Base-by-base conservation (phyloP, 176 grass and related monocot species). In the Lolium rigidum region DNA sequence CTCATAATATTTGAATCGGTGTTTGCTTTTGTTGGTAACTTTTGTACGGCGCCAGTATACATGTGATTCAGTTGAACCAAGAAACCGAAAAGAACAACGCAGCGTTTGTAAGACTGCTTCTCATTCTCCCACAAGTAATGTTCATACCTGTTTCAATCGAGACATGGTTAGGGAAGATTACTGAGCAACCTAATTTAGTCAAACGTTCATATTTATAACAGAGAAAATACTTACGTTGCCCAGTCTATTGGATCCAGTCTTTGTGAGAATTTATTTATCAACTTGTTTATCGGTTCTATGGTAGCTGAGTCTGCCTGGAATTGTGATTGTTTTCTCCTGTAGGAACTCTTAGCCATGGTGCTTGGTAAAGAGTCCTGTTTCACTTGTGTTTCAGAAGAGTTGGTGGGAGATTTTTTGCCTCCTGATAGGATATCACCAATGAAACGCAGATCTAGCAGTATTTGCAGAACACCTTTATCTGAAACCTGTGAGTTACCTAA, bases 101-200 rank as follows among this genome's bases (percentile, higher is more conserved):
- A 94, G 38, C 94, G 89, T 89, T 96, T 99, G 87, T 99, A 99
- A 86, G 92, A 99, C 88, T 99, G 97, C 85, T 99, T 96, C 94
- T 99, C 97, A 76, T 99, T 99, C 92, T 97, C 94, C 97, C 97
- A 97, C 18, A 99, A 74, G 77, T 99, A 99, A 76, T 92, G 77
- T 72, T 99, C 97, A 83, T 99, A 99, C 89, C 97, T 99, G 90
- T 88, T 92, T 78, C 48, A 90, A 79, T 15, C 14, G 58, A 83
- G 41, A 91, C 17, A 80, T 84, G 49, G 85, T 47, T 82, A 70
- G 68, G 49, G 5, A 83, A 41, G 60, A 74, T 74, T 79, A 9
- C 11, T 6, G 22, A 47, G 9, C 56, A 82, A 21, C 20, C 14
- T 25, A 77, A 69, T 89, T 13, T 66, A 78, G 64, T 86, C 26